Percentiles rank a stretch among this genome's conserved stretches.
phyloP scores from a whole-genome alignment of 768 basidiomycete species.

The Podaxis carcinomalis region DNA sequence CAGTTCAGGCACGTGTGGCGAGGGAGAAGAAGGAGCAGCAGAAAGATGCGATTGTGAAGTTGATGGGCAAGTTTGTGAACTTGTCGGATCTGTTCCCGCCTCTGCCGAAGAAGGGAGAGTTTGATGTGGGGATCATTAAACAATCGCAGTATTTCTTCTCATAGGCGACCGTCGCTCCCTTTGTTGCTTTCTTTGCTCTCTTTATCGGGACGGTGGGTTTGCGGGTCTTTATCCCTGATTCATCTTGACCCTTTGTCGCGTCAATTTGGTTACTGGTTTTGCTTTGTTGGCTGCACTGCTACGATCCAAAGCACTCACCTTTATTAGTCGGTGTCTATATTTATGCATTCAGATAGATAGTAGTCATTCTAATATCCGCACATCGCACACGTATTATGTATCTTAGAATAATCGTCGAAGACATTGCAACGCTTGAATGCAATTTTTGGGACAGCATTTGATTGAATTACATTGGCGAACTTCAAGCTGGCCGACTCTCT shows the following conservation, averaged over 20 bases:
- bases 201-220: too few relatives aligned
- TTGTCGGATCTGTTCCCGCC: conserved; percentile 75
- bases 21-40: conserved; percentile 11
- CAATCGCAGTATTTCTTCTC: conserved; percentile 93
- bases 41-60: conserved; percentile 8
- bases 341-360: neutral
- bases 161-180: conserved; percentile 29
- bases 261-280: neutral
- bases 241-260: neutral
- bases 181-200: neutral
- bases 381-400: neutral
- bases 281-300: neutral
- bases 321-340: neutral
- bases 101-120: conserved; percentile 79
- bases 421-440: neutral
- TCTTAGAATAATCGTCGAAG: neutral
- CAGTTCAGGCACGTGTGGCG: neutral
- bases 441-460: too few relatives aligned
- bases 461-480: too few relatives aligned
- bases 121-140: conserved; percentile 80
- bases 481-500: neutral
- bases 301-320: neutral
- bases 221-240: neutral
- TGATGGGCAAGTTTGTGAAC: conserved; percentile 64
- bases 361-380: neutral